A percentile compares a stretch with the other conserved stretches of the same genome.
Evolutionary conservation across 495 filamentous ascomycete species (phyloP).

Genomic region (Lophium mytilinum): DNA sequence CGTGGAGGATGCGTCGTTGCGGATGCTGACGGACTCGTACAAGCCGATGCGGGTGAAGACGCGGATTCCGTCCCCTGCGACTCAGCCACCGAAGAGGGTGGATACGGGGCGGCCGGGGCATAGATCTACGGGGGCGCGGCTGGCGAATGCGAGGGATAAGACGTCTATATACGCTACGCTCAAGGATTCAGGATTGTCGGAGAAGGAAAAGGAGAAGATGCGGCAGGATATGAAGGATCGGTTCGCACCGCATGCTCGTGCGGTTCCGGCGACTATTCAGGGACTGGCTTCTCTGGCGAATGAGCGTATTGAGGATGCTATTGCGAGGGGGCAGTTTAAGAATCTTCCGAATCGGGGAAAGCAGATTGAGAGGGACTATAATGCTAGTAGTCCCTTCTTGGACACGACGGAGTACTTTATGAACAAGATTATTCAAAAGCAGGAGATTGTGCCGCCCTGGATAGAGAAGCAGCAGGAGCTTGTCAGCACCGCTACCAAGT

Average conservation of each 20-base stretch:
- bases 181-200: conserved; percentile 50
- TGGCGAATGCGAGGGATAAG: conserved; percentile 73
- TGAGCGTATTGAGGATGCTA: conserved; percentile 89
- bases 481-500: conserved; percentile 55
- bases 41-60: conserved; percentile 53
- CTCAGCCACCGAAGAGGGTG: conserved; percentile 40
- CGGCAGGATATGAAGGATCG: conserved; percentile 69
- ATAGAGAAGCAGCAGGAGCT: conserved; percentile 98
- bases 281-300: conserved; percentile 81
- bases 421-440: conserved; percentile 96
- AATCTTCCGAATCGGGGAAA: conserved; percentile 73
- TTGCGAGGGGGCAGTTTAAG: conserved; percentile 84
- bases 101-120: conserved; percentile 40
- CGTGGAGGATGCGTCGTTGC: conserved; percentile 64
- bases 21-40: conserved; percentile 80
- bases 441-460: conserved; percentile 78
- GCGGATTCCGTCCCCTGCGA: conserved; percentile 32
- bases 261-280: conserved; percentile 66
- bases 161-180: conserved; percentile 62
- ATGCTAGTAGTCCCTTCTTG: conserved; percentile 79
- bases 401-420: conserved; percentile 97
- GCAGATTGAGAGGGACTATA: conserved; percentile 66
- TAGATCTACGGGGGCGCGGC: conserved; percentile 46
- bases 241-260: conserved; percentile 62
- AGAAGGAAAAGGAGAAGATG: conserved; percentile 61